Evolutionary conservation across 208 protist genomes (phyloP), one percentile per base, ranked within the genome.

Genomic region (Trypanosoma congolense): DNA sequence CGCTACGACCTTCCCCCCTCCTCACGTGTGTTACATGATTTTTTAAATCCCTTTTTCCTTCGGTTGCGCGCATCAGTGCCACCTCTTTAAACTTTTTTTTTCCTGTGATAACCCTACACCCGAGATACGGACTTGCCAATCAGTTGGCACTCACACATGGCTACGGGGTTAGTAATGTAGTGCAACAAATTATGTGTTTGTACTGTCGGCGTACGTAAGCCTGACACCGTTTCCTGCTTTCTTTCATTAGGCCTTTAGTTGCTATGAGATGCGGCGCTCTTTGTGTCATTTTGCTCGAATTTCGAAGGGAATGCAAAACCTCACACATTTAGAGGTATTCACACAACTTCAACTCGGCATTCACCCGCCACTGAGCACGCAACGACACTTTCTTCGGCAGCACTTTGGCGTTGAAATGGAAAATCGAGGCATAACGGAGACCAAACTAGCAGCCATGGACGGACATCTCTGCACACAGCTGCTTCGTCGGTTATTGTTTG

Each of bases 261-360:
- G 2, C 19, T 12, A 51, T 1, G 28, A 4, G 12, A 68, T 68
- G 61, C 43, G 61, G 24, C 35, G 61, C 25, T 48, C 52, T 36
- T 44, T 60, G 42, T 4, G 40, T 19, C 47, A 16, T 36, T 52
- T 18, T 5, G 56, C 25, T 16, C 46, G 45, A 18, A 21, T 40
- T 18, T 31, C 18, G 43, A 61, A 55, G 21, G 19, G 56, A 16
- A 51, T 36, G 44, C 70, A 33, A 12, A 64, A 51, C 8, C 73
- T 90, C 1, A 77, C 75, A 3, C 80, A 83, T 4, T 43, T 94
- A 31, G 81, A 94, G 46, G 72, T 77, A 6, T 76, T 92, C 55
- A 91, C 76, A 2, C 80, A 94, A 56, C 67, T 94, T 25, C 87
- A 94, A 61, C 63, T 92, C 8, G 87, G 87, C 55, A 87, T 92